These are phyloP conservation scores for Penicillium sp. DNA, from an alignment of 2,329 filamentous ascomycete species.

Conservation along the genomic window DNA sequence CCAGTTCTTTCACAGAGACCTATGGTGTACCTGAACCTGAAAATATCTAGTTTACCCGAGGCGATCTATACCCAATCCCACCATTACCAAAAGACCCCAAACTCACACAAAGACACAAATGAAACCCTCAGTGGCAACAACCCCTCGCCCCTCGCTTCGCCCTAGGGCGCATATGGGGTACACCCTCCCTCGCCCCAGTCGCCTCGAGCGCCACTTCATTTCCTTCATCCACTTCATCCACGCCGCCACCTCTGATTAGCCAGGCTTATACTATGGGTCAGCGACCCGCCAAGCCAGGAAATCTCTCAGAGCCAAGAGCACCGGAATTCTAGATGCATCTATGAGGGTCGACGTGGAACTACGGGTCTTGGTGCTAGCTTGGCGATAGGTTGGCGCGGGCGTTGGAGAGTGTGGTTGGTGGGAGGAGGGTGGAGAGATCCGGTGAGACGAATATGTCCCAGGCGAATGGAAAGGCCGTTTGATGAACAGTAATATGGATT, in stretches of 20 bases:
- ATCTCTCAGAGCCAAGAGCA: background rate
- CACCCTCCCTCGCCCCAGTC: background rate
- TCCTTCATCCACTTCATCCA: background rate
- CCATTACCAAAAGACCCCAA: too few species aligned
- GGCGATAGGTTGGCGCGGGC: background rate
- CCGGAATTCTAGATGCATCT: background rate
- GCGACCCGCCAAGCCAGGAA: background rate
- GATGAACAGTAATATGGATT: too few species aligned
- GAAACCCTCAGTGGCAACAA: too few species aligned
- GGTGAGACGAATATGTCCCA: too few species aligned
- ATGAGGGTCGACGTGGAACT: background rate
- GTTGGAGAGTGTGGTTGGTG: too few species aligned
- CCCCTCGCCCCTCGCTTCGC: background rate
- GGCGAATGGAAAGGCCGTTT: too few species aligned
- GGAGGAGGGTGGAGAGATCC: too few species aligned
- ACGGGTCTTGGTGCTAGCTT: background rate
- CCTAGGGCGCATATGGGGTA: background rate
- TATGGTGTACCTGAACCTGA: too few species aligned
- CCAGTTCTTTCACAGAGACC: too few species aligned
- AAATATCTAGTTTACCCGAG: too few species aligned
- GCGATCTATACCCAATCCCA: too few species aligned
- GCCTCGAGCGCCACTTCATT: background rate
- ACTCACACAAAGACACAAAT: too few species aligned
- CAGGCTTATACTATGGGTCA: background rate
- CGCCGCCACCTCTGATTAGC: background rate